Base-by-base conservation (phyloP, 2,329 filamentous ascomycete genomes). In the Cryphonectria radicalis region DNA sequence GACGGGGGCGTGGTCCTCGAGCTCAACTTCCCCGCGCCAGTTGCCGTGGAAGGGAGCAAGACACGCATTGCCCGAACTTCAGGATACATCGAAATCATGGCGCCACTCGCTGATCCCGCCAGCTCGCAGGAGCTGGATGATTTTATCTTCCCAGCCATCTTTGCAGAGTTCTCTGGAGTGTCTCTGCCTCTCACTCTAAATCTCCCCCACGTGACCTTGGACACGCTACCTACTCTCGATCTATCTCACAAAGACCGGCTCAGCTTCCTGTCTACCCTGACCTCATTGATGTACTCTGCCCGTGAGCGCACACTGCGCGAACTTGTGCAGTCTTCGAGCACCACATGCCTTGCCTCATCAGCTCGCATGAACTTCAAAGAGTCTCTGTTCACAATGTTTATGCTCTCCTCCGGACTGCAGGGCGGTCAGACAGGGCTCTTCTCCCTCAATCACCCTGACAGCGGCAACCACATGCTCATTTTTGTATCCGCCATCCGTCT, bases 341-440 rank as follows among this genome's bases (percentile, higher is more conserved):
- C 17, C 13, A 57, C 62, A 28, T 73, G 74, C n/a, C 74, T 80
- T 22, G 72, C 78, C 6, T 57, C 76, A 0, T 78, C 82, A 3
- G 70, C 77, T 4, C 80, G 84, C 0, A 75, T 84, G 66, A 83
- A 84, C 74, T 83, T 87, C 76, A 87, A 87, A 72, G 83, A 86
- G 71, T 83, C 84, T 0, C 68, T 87, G 14, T 83, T 84, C 70
- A 82, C 81, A 46, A 82, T 87, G 75, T 84, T 85, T 74, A 84
- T 83, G 81, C 71, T 84, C 35, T 76, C 80, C 4, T 80, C 84
- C 0, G 85, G 85, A 2, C 77, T 85, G 4, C 83, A 86, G 60
- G 84, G 82, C 7, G 80, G 79, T 0, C 81, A 84, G 70, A 84
- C 83, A 0, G 81, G 82, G 2, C 74, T 86, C 4, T 86, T 87